These are phyloP conservation scores for Apiospora saccharicola DNA, from an alignment of 2,329 filamentous ascomycete species.

Conservation along the genomic window DNA sequence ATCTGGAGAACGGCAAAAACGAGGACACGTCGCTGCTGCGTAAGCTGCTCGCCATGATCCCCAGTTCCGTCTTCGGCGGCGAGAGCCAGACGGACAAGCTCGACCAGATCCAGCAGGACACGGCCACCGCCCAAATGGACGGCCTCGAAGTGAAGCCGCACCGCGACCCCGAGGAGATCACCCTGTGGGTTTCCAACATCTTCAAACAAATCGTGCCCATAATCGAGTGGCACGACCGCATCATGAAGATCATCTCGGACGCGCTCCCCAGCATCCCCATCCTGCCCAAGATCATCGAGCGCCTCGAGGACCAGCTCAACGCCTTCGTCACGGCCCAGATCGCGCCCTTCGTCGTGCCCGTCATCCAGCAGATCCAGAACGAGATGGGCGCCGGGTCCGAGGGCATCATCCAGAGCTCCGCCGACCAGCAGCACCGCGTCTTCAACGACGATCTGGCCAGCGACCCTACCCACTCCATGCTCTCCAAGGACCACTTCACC, in stretches of 20 bases:
- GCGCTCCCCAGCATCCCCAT: constrained; percentile 87
- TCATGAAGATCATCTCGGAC: constrained; percentile 80
- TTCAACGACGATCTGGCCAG: constrained; percentile 79
- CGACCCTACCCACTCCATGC: constrained; percentile 93
- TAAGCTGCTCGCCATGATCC: constrained; percentile 20
- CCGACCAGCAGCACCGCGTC: constrained; percentile 84
- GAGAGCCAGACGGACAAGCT: constrained; percentile 69
- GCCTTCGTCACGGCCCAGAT: constrained; percentile 89
- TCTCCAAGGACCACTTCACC: constrained; percentile 94
- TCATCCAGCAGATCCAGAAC: constrained; percentile 85
- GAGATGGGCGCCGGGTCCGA: constrained; percentile 86
- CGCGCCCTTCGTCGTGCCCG: constrained; percentile 85
- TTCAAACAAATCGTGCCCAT: constrained; percentile 86
- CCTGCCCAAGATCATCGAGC: constrained; percentile 84
- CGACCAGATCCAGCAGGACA: constrained; percentile 79
- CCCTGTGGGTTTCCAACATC: constrained; percentile 75
- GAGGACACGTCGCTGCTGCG: constrained; percentile 47
- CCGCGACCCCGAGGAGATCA: constrained; percentile 84
- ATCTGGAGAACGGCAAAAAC: constrained; percentile 69
- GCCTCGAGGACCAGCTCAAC: constrained; percentile 88
- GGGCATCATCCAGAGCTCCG: constrained; percentile 86
- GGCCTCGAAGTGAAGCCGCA: constrained; percentile 84
- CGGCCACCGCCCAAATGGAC: constrained; percentile 81
- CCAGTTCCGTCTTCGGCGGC: constrained; percentile 9
- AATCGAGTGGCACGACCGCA: constrained; percentile 88